Evolutionary conservation across 2,329 filamentous ascomycete genomes (phyloP).

Genomic region (Talaromyces sp.): DNA sequence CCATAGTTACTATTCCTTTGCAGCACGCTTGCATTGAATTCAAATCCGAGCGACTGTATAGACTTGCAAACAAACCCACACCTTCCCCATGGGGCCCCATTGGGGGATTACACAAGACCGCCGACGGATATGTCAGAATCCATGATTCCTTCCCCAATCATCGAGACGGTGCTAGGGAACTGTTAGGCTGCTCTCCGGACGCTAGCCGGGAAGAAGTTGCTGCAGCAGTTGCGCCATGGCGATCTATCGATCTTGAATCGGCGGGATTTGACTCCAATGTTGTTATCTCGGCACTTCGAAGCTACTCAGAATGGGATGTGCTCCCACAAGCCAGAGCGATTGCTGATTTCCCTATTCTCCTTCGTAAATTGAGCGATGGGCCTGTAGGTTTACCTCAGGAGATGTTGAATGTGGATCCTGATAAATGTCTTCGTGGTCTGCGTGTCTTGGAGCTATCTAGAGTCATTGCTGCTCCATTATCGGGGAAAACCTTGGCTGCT

Average conservation of each 20-base stretch:
- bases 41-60: conserved; percentile 49
- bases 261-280: conserved; percentile 47
- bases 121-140: conserved; percentile 47
- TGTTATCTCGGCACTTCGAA: conserved; percentile 34
- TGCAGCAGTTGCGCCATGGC: conserved; percentile 21
- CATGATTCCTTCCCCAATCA: conserved; percentile 54
- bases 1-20: conserved; percentile 28
- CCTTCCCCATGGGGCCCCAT: conserved; percentile 40
- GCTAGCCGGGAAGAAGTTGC: conserved; percentile 36
- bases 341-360: conserved; percentile 43
- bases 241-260: conserved; percentile 27
- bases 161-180: conserved; percentile 32
- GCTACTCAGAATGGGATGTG: conserved; percentile 49
- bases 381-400: conserved; percentile 16
- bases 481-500: conserved; percentile 34
- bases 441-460: conserved; percentile 35
- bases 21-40: conserved; percentile 50
- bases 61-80: conserved; percentile 35
- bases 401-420: conserved; percentile 8
- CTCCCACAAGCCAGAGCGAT: conserved; percentile 45
- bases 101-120: conserved; percentile 49
- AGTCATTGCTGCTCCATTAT: conserved; percentile 37
- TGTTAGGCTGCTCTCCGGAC: conserved; percentile 36
- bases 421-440: conserved; percentile 38
- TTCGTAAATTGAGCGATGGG: conserved; percentile 31